These are phyloP conservation scores for Coelastrella sp. DNA, from an alignment of 139 green algal genomes.

Conservation along the genomic window DNA sequence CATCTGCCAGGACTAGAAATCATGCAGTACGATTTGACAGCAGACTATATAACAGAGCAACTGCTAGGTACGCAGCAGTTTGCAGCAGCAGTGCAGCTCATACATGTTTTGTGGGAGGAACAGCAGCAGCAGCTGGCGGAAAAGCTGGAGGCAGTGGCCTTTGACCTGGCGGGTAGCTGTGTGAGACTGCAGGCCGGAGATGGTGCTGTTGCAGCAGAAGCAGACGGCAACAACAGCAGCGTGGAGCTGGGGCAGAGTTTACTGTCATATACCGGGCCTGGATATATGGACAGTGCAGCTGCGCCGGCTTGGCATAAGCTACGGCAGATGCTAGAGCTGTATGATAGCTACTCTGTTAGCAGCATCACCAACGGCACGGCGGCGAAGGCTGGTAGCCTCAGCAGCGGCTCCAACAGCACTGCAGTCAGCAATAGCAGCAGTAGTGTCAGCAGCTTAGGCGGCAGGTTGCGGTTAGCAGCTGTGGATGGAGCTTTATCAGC, in stretches of 20 bases:
- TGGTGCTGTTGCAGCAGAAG: neutral
- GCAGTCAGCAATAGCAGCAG: neutral
- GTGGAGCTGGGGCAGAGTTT: neutral
- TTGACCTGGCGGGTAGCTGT: neutral
- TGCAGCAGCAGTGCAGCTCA: slow-evolving; percentile 11
- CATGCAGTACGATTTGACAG: slow-evolving; percentile 15
- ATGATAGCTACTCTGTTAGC: neutral
- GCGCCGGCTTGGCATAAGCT: slow-evolving; percentile 39
- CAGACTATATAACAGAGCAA: slow-evolving; percentile 22
- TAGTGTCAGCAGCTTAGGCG: neutral
- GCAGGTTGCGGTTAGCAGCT: slow-evolving; percentile 35
- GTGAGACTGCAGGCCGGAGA: slow-evolving; percentile 8
- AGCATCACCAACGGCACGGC: neutral
- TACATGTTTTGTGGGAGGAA: neutral
- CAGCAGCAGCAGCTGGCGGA: slow-evolving; percentile 10
- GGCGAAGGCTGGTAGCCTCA: neutral
- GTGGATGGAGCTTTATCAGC: slow-evolving; percentile 30
- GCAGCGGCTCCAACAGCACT: neutral
- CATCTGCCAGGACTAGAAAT: slow-evolving; percentile 34
- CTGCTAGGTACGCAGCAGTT: slow-evolving; percentile 11
- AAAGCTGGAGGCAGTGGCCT: slow-evolving; percentile 12
- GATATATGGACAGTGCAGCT: slow-evolving; percentile 31
- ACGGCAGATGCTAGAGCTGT: slow-evolving; percentile 17
- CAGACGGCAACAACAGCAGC: neutral
- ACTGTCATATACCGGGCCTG: neutral